Evolutionary conservation across 2,329 filamentous ascomycete species (phyloP).

Genomic region (Colletotrichum eleusines): DNA sequence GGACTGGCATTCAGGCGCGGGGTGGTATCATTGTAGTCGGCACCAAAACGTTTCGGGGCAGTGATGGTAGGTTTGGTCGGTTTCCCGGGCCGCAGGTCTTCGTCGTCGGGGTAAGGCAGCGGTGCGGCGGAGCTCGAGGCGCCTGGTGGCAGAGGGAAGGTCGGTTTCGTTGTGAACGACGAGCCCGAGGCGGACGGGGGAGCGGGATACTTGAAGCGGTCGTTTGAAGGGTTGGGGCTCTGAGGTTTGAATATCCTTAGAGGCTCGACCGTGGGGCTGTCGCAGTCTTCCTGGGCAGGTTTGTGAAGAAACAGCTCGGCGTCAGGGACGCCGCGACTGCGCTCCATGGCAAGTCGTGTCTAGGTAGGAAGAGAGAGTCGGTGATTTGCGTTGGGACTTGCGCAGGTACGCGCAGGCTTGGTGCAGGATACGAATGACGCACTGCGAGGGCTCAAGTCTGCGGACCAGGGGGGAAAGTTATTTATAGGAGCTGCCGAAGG

Average conservation of each 20-base stretch:
- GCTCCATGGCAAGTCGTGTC: constrained; percentile 58
- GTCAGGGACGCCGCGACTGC: constrained; percentile 75
- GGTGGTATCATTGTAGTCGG: constrained; percentile 62
- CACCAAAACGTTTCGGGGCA: constrained; percentile 60
- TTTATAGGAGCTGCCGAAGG: constrained; percentile 45
- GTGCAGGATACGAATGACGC: constrained; percentile 38
- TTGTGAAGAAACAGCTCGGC: constrained; percentile 86
- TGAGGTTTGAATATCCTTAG: constrained; percentile 86
- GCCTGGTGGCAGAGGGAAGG: constrained; percentile 74
- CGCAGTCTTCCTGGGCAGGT: constrained; percentile 63
- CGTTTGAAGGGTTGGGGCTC: constrained; percentile 67
- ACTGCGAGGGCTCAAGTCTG: constrained; percentile 35
- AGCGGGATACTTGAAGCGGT: constrained; percentile 65
- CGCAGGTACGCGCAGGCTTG: constrained; percentile 43
- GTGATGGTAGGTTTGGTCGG: constrained; percentile 53
- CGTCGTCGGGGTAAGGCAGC: constrained; percentile 81
- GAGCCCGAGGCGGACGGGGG: constrained; percentile 55
- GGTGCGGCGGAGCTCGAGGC: constrained; percentile 77
- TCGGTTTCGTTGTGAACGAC: constrained; percentile 63
- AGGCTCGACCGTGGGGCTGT: constrained; percentile 85
- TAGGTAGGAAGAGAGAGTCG: constrained; percentile 10
- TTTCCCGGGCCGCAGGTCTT: constrained; percentile 61
- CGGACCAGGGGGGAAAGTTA: constrained; percentile 41
- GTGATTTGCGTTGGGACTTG: constrained; percentile 38
- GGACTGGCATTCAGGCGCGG: constrained; percentile 67